Base-by-base conservation (phyloP, 1,284 basidiomycete species). In the Puccinia horiana region DNA sequence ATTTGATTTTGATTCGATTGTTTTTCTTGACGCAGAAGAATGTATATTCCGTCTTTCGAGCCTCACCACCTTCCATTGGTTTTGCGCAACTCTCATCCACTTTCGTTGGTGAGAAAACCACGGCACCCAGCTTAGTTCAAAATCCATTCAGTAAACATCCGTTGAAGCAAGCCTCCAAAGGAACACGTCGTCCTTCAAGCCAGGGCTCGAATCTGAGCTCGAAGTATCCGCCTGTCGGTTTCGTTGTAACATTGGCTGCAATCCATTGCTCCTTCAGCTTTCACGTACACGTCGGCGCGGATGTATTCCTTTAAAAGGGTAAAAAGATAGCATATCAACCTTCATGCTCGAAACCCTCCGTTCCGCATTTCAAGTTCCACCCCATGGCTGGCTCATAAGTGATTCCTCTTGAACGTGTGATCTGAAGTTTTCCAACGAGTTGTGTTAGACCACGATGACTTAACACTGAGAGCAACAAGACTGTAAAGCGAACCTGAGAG, bases 1-100 rank as follows among this genome's bases (percentile, higher is more conserved):
- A 29, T 26, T 47, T 47, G 18, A 44, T 75, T 32, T 29, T 54
- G 35, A 37, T 20, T 29, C 47, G 8, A 23, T 35, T 47, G 47
- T 67, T 52, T 67, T 35, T 67, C n/a, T 35, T 37, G 2, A n/a
- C 26, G 11, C 23, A 82, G 73, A 82, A 82, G 74, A 82, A 82
- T 76, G 81, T 82, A 18, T 82, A 82, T 49, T 63, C 63, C 16
- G 73, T 76, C 1, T 82, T 82, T 67, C 26, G 81, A 56, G 72
- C 81, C 14, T 76, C 81, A 40, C 81, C 81, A 12, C 81, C 81
- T 0, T 76, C 81, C 16, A 73, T 82, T 16, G 81, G 81, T 40
- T 82, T 82, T 69, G 81, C 81, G 26, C 73, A 82, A 61, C 65
- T 82, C n/a, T 75, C 81, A 0, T 11, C 70, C 14, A 42, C 9